Evolutionary conservation across 2,329 filamentous ascomycete genomes (phyloP), one percentile per base, ranked within the genome.

Genomic region (Xylaria sp.): DNA sequence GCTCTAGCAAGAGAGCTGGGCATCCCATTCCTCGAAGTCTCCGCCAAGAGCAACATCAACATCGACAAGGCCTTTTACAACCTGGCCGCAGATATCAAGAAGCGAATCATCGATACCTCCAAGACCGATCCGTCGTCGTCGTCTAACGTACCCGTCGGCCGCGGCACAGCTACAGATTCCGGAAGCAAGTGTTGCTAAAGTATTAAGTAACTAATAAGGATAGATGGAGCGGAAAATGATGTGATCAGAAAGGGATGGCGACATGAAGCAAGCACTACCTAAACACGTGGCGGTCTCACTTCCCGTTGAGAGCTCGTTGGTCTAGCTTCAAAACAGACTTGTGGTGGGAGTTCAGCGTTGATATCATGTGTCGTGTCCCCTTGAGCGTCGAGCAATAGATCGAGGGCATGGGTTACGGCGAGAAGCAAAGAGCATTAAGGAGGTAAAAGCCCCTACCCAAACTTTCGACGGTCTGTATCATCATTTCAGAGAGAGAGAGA

Each of bases 11-110:
- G 97, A 83, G 96, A 98, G 83, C 91, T 99, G 70, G 94, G 94
- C 78, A 97, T 99, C 74, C 95, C 96, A 23, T 99, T 99, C 87
- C 92, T 99, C 81, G 96, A 99, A 82, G 96, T 99, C 72, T 97
- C 94, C 20, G 96, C 96, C 74, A 99, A 99, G 88, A 95, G 93
- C 86, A 98, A 98, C 86, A 98, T 97, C 89, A 99, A 99, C 84
- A 97, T 99, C 78, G 96, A 99, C 83, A 94, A 98, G 86, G 96
- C 96, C 20, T 99, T 99, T 81, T 98, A 97, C 86, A 94, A 88
- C 81, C 89, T 99, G 76, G 96, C 96, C 18, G 89, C 92, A 74
- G 95, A 98, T 80, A 98, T 99, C 86, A 99, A 99, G 90, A 97
- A 97, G 88, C 91, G 94, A 76, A 91, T 98, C 81, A 96, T 98